Conservation (phyloP, 2,329 filamentous ascomycete genomes). For the Arthrinium phaeospermum region DNA sequence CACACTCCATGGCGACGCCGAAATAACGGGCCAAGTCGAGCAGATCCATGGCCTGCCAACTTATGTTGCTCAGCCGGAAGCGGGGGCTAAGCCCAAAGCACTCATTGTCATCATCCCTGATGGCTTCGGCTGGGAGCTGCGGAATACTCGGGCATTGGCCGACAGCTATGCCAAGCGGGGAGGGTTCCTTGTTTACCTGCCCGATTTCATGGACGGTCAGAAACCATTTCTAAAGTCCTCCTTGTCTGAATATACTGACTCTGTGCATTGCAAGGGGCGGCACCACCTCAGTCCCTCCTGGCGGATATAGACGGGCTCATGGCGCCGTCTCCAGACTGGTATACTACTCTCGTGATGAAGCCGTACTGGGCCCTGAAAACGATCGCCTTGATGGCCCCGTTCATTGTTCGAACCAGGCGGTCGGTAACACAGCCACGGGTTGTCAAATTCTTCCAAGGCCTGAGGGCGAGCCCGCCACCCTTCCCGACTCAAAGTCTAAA, state of each 20-base stretch:
- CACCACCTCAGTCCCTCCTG: constrained; percentile 17
- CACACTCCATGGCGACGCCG: constrained; percentile 42
- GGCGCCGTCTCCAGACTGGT: constrained; percentile 17
- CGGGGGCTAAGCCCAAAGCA: constrained; percentile 46
- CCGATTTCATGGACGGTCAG: constrained; percentile 57
- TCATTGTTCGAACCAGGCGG: constrained; percentile 34
- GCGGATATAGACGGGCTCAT: constrained; percentile 23
- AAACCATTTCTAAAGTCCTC: not conserved
- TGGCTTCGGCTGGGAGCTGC: constrained; percentile 55
- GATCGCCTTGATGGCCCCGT: constrained; percentile 25
- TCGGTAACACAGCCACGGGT: constrained; percentile 41
- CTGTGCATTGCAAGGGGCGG: not conserved
- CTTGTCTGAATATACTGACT: not conserved
- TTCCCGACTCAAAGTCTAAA: constrained; percentile 37
- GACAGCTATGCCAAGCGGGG: constrained; percentile 54
- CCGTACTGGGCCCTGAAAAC: constrained; percentile 18
- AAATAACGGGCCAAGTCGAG: constrained; percentile 45
- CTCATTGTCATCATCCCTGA: constrained; percentile 56
- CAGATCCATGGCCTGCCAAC: constrained; percentile 49
- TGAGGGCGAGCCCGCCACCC: constrained; percentile 29
- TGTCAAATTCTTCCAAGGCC: constrained; percentile 41
- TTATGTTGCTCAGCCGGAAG: constrained; percentile 48
- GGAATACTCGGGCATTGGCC: constrained; percentile 53
- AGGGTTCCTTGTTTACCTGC: constrained; percentile 51
- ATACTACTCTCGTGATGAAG: constrained; percentile 20